Evolutionary conservation across 176 grass and related monocot species (phyloP), one percentile per base, ranked within the genome.

Genomic region (Carex cristatella): DNA sequence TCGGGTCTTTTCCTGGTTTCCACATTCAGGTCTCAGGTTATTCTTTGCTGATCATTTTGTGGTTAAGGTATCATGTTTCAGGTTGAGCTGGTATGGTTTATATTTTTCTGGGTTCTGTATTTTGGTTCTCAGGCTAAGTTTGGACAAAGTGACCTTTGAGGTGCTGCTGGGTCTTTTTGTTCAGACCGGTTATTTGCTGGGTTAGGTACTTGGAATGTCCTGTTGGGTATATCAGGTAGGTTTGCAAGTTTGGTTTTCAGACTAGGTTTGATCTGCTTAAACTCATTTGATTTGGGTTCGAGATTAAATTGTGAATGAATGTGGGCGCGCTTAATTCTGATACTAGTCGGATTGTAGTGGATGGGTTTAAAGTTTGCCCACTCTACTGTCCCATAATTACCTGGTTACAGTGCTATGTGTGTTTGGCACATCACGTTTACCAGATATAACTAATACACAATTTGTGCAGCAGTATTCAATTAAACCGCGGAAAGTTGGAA

Each of bases 251-350:
- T 54, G 73, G 12, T 77, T 56, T 75, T 31, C 1, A 11, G 49
- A 31, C 73, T 77, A 56, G 27, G 15, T 78, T 56, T 55, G 73
- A 46, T 54, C 19, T 23, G 10, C 71, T 75, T 53, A 30, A 73
- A 28, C 44, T 74, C 15, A 44, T 71, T 23, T 9, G 13, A 5
- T 74, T 74, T 51, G 10, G 70, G 6, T 51, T 51, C 4, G 7
- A 33, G 48, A 49, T 78, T 58, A 32, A 78, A 78, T 78, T 78
- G 74, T 58, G 13, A 32, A 78, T 56, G 56, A 19, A 56, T 78
- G 6, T 14, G 5, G 14, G 49, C 5, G 8, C 4, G 4, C 38
- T 76, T 77, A 23, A 33, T 77, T 77, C 73, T 32, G 10, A 9
- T 77, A 32, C 19, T 51, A 30, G 46, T 4, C 7, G 11, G 10